Conservation (phyloP, 345 rosid species). For the Populus ilicifolia region DNA sequence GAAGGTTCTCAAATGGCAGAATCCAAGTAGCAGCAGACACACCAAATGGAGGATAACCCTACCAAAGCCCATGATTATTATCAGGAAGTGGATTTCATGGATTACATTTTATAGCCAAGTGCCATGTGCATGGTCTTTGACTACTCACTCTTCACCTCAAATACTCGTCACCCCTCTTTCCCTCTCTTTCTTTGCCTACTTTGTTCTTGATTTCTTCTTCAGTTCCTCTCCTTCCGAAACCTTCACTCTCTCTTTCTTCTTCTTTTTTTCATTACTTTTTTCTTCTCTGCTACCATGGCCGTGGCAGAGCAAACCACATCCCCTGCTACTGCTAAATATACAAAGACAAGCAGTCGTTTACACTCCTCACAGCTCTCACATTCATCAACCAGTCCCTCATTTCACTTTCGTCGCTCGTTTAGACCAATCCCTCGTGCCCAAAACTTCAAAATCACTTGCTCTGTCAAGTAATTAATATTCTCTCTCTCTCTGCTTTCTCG, state of each 20-base stretch:
- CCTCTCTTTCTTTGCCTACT: neutral
- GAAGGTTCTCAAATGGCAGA: neutral
- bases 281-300: constrained; percentile 40
- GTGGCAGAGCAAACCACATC: constrained; percentile 56
- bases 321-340: constrained; percentile 27
- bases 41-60: neutral
- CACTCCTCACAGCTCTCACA: constrained; percentile 50
- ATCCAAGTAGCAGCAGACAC: neutral
- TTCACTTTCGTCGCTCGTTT: constrained; percentile 42
- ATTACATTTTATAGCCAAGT: constrained; percentile 45
- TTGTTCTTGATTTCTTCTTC: neutral
- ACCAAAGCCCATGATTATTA: neutral
- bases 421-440: constrained; percentile 37
- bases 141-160: constrained; percentile 13
- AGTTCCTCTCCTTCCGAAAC: neutral
- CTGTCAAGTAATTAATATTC: constrained; percentile 49
- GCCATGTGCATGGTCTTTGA: constrained; percentile 50
- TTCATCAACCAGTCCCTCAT: constrained; percentile 48
- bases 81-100: constrained; percentile 16
- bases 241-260: neutral
- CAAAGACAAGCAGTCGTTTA: constrained; percentile 34
- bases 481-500: neutral
- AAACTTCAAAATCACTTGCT: constrained; percentile 56
- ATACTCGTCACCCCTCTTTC: neutral
- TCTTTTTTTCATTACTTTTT: neutral